Base-by-base conservation (phyloP, 1,284 basidiomycete genomes). In the Irpex sp. region DNA sequence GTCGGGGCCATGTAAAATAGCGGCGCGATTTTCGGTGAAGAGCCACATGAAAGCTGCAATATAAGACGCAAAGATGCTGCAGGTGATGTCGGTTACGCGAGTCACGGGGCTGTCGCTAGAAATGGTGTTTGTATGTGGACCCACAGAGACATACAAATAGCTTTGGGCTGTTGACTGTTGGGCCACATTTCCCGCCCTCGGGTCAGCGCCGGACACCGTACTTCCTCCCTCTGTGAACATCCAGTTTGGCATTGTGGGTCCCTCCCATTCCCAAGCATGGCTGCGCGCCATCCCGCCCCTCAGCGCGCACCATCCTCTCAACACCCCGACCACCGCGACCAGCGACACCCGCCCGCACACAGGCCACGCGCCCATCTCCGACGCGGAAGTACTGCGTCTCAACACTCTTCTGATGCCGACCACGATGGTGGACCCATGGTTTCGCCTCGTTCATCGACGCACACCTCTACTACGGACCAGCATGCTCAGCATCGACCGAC, bases 61-160 rank as follows among this genome's bases (percentile, higher is more conserved):
- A 47, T 47, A 47, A 47, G n/a, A 47, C 40, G 40, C 40, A n/a
- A 47, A 47, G 40, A 47, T 47, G 40, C 40, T 1, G 6, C 49
- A 26, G 21, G 26, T 15, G 60, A 36, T 57, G 44, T 15, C 48
- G 9, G 44, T 48, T 62, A n/a, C 21, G 37, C 36, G 54, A 17
- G 40, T 62, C 40, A 47, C 60, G 55, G 48, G 34, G 11, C 19
- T 17, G 37, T 49, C 15, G 48, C 64, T 62, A n/a, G n/a, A 64
- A 59, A 56, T 60, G 64, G 64, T 37, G 47, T 62, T 60, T 65
- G 64, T 65, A 40, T 62, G 64, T 65, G 64, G 64, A 65, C 64
- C 64, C 64, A 65, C 64, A 65, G 58, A 38, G 47, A 17, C 64
- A 65, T 62, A 65, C 64, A 65, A 60, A 65, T 58, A 58, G 56